phyloP scores from a whole-genome alignment of 2,329 filamentous ascomycete genomes.

The Exophiala lecanii-corni region DNA sequence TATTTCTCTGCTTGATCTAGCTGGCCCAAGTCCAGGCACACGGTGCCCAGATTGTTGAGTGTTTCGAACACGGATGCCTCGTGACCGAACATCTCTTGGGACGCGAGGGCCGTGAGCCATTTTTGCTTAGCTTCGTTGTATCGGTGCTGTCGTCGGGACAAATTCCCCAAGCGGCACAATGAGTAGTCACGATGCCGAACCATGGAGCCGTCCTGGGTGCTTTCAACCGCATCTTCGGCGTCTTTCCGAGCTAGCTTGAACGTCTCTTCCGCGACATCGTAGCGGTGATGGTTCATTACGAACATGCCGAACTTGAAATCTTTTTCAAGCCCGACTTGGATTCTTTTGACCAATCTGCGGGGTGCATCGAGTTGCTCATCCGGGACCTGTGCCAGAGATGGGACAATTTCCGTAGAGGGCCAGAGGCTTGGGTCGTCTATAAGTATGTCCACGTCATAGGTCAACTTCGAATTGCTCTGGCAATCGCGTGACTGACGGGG shows the following conservation, averaged over 20 bases:
- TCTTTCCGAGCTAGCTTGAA: no score
- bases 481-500: no score
- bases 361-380: constrained; percentile 1
- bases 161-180: constrained; percentile 1
- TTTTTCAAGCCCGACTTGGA: constrained; percentile 2
- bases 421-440: no score
- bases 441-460: no score
- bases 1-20: constrained; percentile 2
- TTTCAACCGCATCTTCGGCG: no score
- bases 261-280: constrained; percentile 2
- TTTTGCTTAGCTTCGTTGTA: constrained; percentile 1
- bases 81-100: constrained; percentile 1
- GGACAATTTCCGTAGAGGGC: constrained; percentile 1
- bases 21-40: background rate
- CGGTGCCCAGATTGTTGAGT: constrained; percentile 1
- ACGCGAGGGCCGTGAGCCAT: constrained; percentile 1
- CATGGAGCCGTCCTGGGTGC: no score
- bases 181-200: constrained; percentile 1
- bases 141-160: constrained; percentile 1
- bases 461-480: no score
- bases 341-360: constrained; percentile 1
- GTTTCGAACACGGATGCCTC: constrained; percentile 1
- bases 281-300: constrained; percentile 1
- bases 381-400: constrained; percentile 2
- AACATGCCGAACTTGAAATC: constrained; percentile 3